Percentiles rank a stretch among this genome's conserved stretches.
These are phyloP conservation scores for Poa pratensis DNA, from an alignment of 176 grass and related monocot genomes.

Conservation along the genomic window DNA sequence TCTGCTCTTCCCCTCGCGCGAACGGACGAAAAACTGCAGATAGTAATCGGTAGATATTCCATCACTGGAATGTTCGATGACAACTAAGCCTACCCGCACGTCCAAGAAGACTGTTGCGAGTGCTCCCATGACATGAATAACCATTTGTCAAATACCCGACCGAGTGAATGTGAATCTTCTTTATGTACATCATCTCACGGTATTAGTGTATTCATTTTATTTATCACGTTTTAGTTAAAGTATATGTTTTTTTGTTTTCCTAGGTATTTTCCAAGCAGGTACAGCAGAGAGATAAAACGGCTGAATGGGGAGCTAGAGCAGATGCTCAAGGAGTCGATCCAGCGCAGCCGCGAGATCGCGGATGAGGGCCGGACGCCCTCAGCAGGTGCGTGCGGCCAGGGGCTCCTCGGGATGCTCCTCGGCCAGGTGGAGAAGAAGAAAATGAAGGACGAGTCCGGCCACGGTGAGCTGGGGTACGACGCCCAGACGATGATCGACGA, in stretches of 20 bases:
- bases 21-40: neutral
- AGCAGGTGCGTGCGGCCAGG: constrained; percentile 49
- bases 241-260: neutral
- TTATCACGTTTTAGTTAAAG: neutral
- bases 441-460: neutral
- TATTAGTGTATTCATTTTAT: neutral
- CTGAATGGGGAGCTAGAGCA: constrained; percentile 72
- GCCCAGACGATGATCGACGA: constrained; percentile 78
- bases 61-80: neutral
- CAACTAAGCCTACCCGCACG: neutral
- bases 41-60: neutral
- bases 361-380: constrained; percentile 71
- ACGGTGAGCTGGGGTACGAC: constrained; percentile 54
- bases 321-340: constrained; percentile 67
- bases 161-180: too few species aligned
- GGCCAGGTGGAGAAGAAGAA: constrained; percentile 61
- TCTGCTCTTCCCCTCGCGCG: too few species aligned
- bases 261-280: constrained; percentile 88
- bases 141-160: neutral
- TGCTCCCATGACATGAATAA: constrained; percentile 1
- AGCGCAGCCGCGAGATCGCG: constrained; percentile 61
- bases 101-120: neutral
- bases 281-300: constrained; percentile 66
- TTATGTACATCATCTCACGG: neutral
- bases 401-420: constrained; percentile 70